Evolutionary conservation across 805 yeast genomes (phyloP), one percentile per base, ranked within the genome.

Genomic region (Candida cerambycidarum): DNA sequence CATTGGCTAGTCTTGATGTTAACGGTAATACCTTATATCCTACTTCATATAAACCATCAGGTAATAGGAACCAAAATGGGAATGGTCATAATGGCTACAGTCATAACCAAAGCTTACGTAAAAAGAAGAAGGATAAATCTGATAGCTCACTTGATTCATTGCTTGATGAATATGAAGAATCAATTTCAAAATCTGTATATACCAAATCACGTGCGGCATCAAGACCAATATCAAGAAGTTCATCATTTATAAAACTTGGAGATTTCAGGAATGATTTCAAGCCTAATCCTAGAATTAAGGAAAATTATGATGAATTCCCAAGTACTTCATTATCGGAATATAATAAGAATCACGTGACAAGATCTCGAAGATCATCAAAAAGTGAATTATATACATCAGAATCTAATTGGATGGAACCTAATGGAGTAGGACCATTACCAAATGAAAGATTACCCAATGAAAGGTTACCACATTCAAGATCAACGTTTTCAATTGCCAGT

Each of bases 381-480:
- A 68, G 73, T 51, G 75, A 70, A 24, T 52, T 71, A 32, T 69
- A 75, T 50, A 56, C 63, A 2, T 58, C 71, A 11, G 78, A 73
- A 32, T 64, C 72, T 14, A 71, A 68, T 42, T 77, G 82, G 81
- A 75, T 76, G 80, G 80, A 76, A 41, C 74, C 79, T 3, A 45
- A 39, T 31, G 30, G 32, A 29, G 15, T 25, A 10, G 32, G 19
- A n/a, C 16, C 19, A 38, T 8, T n/a, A 9, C 7, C 27, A 14
- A 15, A 57, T 2, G 57, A 56, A 35, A n/a, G n/a, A n/a, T n/a
- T n/a, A n/a, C n/a, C n/a, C n/a, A n/a, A n/a, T n/a, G n/a, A n/a
- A n/a, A n/a, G n/a, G n/a, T 11, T 39, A 11, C 45, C 45, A 10
- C 16, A 46, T 28, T 49, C 63, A 9, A 47, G 61, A 45, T 59